Conservation (phyloP, 148 eudicot genomes). For the Rhododendron ovatum region DNA sequence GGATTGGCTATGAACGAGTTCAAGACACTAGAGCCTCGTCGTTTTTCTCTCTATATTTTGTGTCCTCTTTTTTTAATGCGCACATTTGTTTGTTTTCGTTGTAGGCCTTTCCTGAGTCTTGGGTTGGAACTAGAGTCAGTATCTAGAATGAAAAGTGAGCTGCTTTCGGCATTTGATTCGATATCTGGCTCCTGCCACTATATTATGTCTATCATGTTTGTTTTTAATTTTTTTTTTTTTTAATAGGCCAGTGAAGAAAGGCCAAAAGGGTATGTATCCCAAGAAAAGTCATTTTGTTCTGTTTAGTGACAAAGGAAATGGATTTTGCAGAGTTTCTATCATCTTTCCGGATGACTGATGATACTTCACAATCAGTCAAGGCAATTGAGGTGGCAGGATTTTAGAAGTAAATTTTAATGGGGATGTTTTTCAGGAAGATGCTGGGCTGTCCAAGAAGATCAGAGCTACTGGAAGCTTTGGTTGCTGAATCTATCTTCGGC, state of each 20-base stretch:
- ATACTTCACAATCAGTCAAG: not conserved
- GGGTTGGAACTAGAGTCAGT: not conserved
- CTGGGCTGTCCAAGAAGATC: not conserved
- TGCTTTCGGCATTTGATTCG: not conserved
- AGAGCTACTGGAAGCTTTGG: not conserved
- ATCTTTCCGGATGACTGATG: not conserved
- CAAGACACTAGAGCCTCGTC: not conserved
- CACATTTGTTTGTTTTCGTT: not conserved
- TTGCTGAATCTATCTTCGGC: not conserved
- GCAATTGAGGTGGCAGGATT: not conserved
- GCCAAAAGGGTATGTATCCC: not conserved
- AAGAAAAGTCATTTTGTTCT: not conserved
- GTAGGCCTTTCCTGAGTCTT: not conserved
- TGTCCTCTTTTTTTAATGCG: not conserved
- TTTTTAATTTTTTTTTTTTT: not conserved
- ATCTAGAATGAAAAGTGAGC: not conserved
- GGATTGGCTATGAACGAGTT: not conserved
- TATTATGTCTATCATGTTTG: not conserved
- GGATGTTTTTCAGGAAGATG: not conserved
- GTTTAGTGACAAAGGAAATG: not conserved
- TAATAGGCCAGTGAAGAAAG: not conserved
- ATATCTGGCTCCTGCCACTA: not conserved
- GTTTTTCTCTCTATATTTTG: not conserved
- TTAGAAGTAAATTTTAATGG: not conserved
- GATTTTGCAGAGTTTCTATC: not conserved